Base-by-base conservation (phyloP, 192 early-diverging fungal genomes). In the Rhizophagus sp. region DNA sequence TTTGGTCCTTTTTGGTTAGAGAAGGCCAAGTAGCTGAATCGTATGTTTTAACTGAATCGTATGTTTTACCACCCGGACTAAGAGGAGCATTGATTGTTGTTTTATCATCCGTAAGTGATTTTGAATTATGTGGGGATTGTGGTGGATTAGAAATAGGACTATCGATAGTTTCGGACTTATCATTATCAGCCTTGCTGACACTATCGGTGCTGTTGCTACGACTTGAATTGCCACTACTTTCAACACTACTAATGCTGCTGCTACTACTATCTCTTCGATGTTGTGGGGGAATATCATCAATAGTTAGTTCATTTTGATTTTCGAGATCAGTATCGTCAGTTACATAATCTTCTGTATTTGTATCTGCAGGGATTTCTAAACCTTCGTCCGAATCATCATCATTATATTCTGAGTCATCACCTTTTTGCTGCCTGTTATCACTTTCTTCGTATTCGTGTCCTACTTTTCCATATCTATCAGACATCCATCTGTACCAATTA, bases 401-500 rank as follows among this genome's bases (percentile, higher is more conserved):
- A 8, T 62, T 41, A 12, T 34, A 22, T 39, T 22, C 13, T 4
- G 6, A 30, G 15, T 36, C 24, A 61, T 74, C 25, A 4, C 34
- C 30, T 30, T 17, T 62, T 34, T 75, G 57, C 62, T 50, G 50
- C 22, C 9, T 19, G 6, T 7, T 17, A 33, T 75, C 76, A 47
- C 44, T 47, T 12, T 78, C 76, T 12, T 24, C 17, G 47, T 19
- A 57, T 24, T 34, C 4, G 12, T 77, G 73, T 22, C 81, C 81
- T 62, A 79, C 82, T n/a, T 76, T 75, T 39, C 79, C 69, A 13
- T 73, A 39, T 10, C 81, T 79, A 17, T 49, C 13, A 22, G 65
- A 75, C 39, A 92, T 83, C 82, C 84, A 82, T 30, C 84, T 81
- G 64, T 90, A 87, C 97, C 97, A 99, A 83, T 96, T 89, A 9